A percentile compares a stretch with the other conserved stretches of the same genome.
Conservation (phyloP, 2,329 filamentous ascomycete genomes). For the Dactylellina drechsleri region DNA sequence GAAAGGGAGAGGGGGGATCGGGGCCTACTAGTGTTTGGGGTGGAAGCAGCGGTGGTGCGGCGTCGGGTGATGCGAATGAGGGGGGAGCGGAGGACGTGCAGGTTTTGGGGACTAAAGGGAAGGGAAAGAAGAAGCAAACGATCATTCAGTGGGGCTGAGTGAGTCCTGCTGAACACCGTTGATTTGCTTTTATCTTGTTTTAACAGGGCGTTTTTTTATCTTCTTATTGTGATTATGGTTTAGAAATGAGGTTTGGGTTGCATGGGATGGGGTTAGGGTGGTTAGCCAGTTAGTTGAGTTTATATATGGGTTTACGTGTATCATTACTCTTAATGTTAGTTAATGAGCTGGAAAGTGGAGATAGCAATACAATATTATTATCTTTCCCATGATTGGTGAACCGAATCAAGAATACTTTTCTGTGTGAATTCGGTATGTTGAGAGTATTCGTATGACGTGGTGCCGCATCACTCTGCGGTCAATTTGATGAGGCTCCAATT, state of each 20-base stretch:
- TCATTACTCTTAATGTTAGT: no score
- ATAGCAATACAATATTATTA: no score
- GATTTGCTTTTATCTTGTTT: neutral
- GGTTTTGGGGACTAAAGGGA: slow-evolving; percentile 59
- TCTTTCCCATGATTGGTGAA: no score
- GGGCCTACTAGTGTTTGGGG: slow-evolving; percentile 58
- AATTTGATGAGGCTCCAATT: slow-evolving; percentile 5
- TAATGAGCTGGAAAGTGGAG: no score
- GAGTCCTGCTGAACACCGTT: neutral
- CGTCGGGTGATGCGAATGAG: slow-evolving; percentile 19
- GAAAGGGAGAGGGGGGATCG: slow-evolving; percentile 54
- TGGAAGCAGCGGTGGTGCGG: slow-evolving; percentile 12
- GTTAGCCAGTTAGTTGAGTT: no score
- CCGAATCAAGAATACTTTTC: no score
- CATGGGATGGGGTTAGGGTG: no score
- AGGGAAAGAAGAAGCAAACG: slow-evolving; percentile 62
- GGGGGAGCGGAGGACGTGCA: slow-evolving; percentile 55
- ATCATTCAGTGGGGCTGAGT: slow-evolving; percentile 62
- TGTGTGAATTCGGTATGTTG: no score
- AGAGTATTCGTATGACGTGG: neutral
- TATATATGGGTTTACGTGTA: no score
- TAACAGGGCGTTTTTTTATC: neutral
- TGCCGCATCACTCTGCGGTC: slow-evolving; percentile 6
- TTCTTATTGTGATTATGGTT: neutral
- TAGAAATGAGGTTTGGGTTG: neutral